Evolutionary conservation across 176 grass and related monocot genomes (phyloP).

Genomic region (Dactylis glomerata): DNA sequence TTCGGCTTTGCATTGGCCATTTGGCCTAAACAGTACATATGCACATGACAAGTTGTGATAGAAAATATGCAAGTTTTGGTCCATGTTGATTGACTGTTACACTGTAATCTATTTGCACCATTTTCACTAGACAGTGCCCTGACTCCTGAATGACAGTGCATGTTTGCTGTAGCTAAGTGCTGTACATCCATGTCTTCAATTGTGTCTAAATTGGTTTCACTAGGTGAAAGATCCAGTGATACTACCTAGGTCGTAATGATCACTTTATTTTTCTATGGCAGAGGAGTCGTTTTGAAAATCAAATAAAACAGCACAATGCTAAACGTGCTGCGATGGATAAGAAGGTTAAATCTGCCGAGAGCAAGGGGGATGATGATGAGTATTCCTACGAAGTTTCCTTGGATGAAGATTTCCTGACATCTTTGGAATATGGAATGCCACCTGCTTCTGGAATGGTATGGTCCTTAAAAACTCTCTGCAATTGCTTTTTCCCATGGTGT

Average conservation of each 20-base stretch:
- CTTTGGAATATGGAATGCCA: slow-evolving; percentile 97
- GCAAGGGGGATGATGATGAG: slow-evolving; percentile 50
- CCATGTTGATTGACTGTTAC: neutral
- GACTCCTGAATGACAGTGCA: neutral
- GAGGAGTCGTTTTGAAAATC: slow-evolving; percentile 91
- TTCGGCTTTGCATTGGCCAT: neutral
- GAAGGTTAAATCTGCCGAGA: slow-evolving; percentile 52
- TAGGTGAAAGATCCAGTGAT: neutral
- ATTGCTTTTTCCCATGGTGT: neutral
- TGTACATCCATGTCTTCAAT: neutral
- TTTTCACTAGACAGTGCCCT: neutral
- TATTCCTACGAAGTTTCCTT: slow-evolving; percentile 90
- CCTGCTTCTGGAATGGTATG: slow-evolving; percentile 97
- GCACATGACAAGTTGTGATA: neutral
- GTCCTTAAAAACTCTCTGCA: neutral
- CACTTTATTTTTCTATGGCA: slow-evolving; percentile 29
- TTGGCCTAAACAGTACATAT: neutral
- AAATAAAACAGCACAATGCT: slow-evolving; percentile 92
- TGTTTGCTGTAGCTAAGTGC: slow-evolving; percentile 15
- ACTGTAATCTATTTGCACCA: neutral
- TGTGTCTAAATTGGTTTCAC: neutral
- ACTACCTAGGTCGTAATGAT: neutral
- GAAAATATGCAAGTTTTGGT: neutral
- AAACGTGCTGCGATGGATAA: slow-evolving; percentile 63
- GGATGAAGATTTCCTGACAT: slow-evolving; percentile 92